These are phyloP conservation scores for Luffa aegyptiaca DNA, from an alignment of 306 rosid genomes.

Conservation along the genomic window DNA sequence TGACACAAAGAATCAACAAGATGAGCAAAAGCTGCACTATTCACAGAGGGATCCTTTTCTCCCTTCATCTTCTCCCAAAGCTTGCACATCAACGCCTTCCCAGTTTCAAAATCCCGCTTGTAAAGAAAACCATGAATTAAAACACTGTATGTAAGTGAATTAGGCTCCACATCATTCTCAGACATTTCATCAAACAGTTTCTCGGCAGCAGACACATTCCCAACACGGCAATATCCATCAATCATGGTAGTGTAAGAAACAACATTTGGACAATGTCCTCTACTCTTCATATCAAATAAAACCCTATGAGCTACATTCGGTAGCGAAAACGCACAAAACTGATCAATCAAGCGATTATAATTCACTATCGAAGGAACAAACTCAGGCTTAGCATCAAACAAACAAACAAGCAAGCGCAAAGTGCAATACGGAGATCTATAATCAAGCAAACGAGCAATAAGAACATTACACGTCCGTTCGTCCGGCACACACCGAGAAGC, in stretches of 20 bases:
- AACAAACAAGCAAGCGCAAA: constrained; percentile 22
- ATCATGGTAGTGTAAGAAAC: constrained; percentile 74
- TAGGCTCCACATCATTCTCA: constrained; percentile 39
- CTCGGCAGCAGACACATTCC: constrained; percentile 30
- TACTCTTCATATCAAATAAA: constrained; percentile 49
- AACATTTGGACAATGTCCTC: constrained; percentile 59
- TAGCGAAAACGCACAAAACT: constrained; percentile 40
- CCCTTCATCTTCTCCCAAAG: constrained; percentile 56
- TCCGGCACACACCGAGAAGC: constrained; percentile 48
- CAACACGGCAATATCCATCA: constrained; percentile 44
- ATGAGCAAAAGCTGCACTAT: constrained; percentile 52
- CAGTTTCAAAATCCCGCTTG: constrained; percentile 40
- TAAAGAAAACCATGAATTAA: constrained; percentile 43
- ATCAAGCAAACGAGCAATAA: constrained; percentile 55
- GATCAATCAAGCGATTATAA: constrained; percentile 74
- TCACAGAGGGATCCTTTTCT: constrained; percentile 32
- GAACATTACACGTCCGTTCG: constrained; percentile 71
- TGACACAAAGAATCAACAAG: constrained; percentile 54
- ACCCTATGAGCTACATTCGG: constrained; percentile 53
- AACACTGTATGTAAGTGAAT: constrained; percentile 50
- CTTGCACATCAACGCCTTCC: constrained; percentile 32
- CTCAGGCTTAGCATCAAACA: constrained; percentile 38
- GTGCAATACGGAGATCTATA: constrained; percentile 39
- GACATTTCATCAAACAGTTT: constrained; percentile 79
- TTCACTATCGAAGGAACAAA: constrained; percentile 60